phyloP scores from a whole-genome alignment of 176 grass and related monocot genomes.

The Phyllostachys edulis region DNA sequence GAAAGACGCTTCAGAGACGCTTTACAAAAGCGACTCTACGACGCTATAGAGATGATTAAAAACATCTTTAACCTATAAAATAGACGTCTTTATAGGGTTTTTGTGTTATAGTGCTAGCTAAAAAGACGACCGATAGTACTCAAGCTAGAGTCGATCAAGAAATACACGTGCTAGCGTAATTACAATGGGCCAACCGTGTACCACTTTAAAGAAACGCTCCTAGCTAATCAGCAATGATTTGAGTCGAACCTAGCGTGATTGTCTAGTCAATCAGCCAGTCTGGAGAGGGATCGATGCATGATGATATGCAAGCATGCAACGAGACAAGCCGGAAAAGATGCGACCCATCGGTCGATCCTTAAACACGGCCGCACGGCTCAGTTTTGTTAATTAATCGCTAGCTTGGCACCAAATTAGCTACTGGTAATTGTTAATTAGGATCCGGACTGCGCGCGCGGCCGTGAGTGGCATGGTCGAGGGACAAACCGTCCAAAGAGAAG shows the following conservation, averaged over 20 bases:
- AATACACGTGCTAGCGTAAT: neutral
- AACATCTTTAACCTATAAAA: no score
- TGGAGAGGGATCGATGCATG: neutral
- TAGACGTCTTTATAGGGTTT: no score
- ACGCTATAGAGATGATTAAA: no score
- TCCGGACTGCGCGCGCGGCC: conserved; percentile 41
- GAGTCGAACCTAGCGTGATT: neutral
- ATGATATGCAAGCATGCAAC: neutral
- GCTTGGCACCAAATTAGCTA: neutral
- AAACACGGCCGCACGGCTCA: conserved; percentile 26
- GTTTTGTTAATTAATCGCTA: neutral
- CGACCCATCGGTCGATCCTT: neutral
- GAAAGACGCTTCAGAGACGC: no score
- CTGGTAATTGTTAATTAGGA: conserved; percentile 6
- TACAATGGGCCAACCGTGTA: conserved; percentile 11
- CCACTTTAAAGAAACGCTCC: neutral
- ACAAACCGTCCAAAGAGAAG: conserved; percentile 44
- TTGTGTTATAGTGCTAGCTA: no score
- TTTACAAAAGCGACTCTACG: no score
- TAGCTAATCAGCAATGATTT: conserved; percentile 35
- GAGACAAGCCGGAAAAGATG: conserved; percentile 35
- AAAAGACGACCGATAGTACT: no score
- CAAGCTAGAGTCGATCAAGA: no score
- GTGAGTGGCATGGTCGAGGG: conserved; percentile 29
- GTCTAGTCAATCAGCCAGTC: conserved; percentile 35